Conservation (phyloP, 163 green algal species). For the Scenedesmus sp. region DNA sequence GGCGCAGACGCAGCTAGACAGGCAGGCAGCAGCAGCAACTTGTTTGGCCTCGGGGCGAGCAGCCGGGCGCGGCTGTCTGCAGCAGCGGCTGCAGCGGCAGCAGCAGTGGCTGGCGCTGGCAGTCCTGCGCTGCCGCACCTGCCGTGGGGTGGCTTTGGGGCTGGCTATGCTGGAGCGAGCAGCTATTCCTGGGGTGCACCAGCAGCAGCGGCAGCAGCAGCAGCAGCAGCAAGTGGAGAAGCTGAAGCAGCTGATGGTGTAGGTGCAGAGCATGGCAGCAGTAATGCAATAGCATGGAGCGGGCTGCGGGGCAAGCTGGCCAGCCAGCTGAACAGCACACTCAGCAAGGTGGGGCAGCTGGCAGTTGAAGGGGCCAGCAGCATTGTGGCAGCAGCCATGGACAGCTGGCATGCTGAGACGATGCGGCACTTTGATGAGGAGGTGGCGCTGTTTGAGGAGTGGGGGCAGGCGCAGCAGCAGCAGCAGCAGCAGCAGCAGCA, state of each 20-base stretch:
- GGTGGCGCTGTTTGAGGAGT: background rate
- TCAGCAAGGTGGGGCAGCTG: constrained; percentile 18
- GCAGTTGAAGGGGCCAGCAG: constrained; percentile 35
- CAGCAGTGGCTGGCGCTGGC: background rate
- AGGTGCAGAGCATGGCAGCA: background rate
- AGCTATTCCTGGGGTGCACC: background rate
- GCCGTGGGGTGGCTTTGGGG: background rate
- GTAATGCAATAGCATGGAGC: background rate
- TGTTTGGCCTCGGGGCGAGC: background rate
- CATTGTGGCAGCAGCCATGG: constrained; percentile 30
- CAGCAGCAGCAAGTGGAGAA: background rate
- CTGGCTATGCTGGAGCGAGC: background rate
- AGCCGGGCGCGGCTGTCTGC: background rate
- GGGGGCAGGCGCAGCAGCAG: constrained; percentile 15
- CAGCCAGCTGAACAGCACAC: constrained; percentile 18
- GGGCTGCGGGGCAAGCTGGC: background rate
- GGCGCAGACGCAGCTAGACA: background rate
- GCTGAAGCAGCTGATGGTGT: background rate
- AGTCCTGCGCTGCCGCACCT: background rate
- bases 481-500: constrained; percentile 26
- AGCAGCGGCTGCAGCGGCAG: constrained; percentile 13
- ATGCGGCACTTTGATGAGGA: constrained; percentile 32
- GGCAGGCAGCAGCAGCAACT: constrained; percentile 2
- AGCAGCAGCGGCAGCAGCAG: constrained; percentile 32
- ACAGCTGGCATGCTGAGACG: constrained; percentile 39